Base-by-base conservation (phyloP, 192 early-diverging fungal genomes). In the Coemansia sp. region DNA sequence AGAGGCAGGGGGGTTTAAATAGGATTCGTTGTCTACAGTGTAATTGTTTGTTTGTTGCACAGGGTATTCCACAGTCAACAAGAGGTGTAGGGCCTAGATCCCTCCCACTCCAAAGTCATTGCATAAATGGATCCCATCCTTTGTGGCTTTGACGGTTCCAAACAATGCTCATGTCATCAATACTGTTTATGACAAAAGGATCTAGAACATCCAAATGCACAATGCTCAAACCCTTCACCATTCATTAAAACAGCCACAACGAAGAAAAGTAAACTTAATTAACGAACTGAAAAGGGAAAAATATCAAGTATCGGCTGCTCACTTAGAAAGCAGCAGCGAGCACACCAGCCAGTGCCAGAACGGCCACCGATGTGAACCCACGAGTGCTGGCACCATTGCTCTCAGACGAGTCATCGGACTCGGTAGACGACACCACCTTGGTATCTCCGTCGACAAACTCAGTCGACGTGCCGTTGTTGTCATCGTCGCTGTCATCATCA, bases 291-390 rank as follows among this genome's bases (percentile, higher is more conserved):
- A 47, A 47, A 20, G n/a, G 2, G 18, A 18, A 2, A 12, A 20
- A n/a, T 47, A 47, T 21, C 43, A n/a, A 47, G 20, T 47, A 47
- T 47, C 18, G 1, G 31, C 4, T 31, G 10, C 2, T 56, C n/a
- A 5, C 31, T 76, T 71, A 76, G 65, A 76, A 70, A 6, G 75
- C 65, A 13, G 75, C 39, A 8, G 64, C 36, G 1, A 76, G 50
- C 14, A 71, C 69, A 23, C 66, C 72, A 23, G 68, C 75, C 36
- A 77, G 47, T 0, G 65, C 68, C 28, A 76, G 65, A 0, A 68
- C 56, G 13, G 48, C 38, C 8, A 61, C 41, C 26, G 75, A 72
- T 14, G 42, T 18, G 11, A 58, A 42, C 8, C 48, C 48, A 26
- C 57, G 55, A 43, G 20, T 11, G 25, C 31, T 12, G 33, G 37